Conservation (phyloP, 441 rosid genomes). For the Croton setiger region DNA sequence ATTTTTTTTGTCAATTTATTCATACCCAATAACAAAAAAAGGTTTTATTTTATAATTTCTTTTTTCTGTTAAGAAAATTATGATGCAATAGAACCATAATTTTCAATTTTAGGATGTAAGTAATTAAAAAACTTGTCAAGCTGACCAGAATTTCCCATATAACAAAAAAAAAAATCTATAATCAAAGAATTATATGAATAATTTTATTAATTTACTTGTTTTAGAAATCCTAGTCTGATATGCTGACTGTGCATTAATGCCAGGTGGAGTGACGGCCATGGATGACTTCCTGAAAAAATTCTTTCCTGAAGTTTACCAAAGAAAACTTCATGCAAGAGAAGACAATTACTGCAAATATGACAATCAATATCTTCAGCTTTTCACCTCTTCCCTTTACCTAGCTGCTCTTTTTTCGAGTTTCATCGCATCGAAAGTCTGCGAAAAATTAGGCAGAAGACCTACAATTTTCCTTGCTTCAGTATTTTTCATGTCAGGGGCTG, state of each 20-base stretch:
- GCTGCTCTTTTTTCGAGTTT: conserved; percentile 55
- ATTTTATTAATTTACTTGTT: too few species aligned
- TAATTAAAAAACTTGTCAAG: too few species aligned
- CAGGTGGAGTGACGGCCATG: conserved; percentile 75
- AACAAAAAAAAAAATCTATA: too few species aligned
- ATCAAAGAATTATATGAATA: too few species aligned
- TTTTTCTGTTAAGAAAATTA: too few species aligned
- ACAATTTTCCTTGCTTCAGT: conserved; percentile 48
- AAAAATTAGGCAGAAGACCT: conserved; percentile 49
- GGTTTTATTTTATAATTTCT: too few species aligned
- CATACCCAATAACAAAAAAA: too few species aligned
- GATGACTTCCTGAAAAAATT: conserved; percentile 60
- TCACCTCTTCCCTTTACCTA: conserved; percentile 65
- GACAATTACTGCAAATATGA: conserved; percentile 73
- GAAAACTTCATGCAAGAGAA: conserved; percentile 40
- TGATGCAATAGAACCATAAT: too few species aligned
- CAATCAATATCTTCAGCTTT: conserved; percentile 52
- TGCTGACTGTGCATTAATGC: not conserved
- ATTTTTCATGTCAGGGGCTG: conserved; percentile 50
- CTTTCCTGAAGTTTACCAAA: conserved; percentile 45
- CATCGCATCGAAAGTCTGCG: conserved; percentile 44
- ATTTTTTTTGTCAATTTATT: too few species aligned
- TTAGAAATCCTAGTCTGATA: not conserved
- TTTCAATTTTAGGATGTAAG: too few species aligned
- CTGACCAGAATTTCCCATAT: not conserved